Evolutionary conservation across 2,329 filamentous ascomycete species (phyloP).

Genomic region (Xylogone sp.): DNA sequence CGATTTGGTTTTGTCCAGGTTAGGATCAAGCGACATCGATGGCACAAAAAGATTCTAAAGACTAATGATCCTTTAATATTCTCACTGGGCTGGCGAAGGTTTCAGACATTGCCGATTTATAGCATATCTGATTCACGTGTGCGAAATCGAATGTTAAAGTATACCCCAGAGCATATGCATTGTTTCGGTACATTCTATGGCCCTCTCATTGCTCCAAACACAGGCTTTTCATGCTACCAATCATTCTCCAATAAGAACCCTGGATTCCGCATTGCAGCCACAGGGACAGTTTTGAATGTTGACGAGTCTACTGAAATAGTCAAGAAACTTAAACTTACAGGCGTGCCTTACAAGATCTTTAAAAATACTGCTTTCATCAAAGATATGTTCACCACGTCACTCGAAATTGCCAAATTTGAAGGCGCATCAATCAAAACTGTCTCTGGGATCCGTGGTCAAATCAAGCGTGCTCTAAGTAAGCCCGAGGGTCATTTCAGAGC

Average conservation of each 20-base stretch:
- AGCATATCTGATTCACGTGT: slow-evolving; percentile 92
- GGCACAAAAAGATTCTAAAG: slow-evolving; percentile 99
- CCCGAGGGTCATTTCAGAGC: slow-evolving; percentile 95
- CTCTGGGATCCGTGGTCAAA: slow-evolving; percentile 90
- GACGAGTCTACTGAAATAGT: slow-evolving; percentile 97
- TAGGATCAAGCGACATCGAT: slow-evolving; percentile 93
- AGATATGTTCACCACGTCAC: slow-evolving; percentile 90
- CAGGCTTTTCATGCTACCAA: slow-evolving; percentile 91
- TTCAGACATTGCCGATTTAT: slow-evolving; percentile 90
- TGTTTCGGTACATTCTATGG: slow-evolving; percentile 96
- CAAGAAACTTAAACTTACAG: slow-evolving; percentile 97
- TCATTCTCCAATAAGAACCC: slow-evolving; percentile 79
- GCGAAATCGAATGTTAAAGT: slow-evolving; percentile 96
- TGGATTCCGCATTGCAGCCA: slow-evolving; percentile 91
- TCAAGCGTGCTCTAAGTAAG: slow-evolving; percentile 90
- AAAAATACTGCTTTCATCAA: slow-evolving; percentile 99
- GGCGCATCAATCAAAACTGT: slow-evolving; percentile 94
- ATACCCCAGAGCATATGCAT: slow-evolving; percentile 99
- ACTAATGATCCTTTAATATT: slow-evolving; percentile 97
- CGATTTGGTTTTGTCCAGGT: slow-evolving; percentile 94
- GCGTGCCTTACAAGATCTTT: slow-evolving; percentile 94
- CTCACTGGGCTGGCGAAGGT: slow-evolving; percentile 92
- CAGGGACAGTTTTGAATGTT: slow-evolving; percentile 87
- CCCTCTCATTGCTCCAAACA: slow-evolving; percentile 91
- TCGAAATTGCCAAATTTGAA: slow-evolving; percentile 98